Conservation (phyloP, 768 basidiomycete genomes). For the Leccinum variicolor region DNA sequence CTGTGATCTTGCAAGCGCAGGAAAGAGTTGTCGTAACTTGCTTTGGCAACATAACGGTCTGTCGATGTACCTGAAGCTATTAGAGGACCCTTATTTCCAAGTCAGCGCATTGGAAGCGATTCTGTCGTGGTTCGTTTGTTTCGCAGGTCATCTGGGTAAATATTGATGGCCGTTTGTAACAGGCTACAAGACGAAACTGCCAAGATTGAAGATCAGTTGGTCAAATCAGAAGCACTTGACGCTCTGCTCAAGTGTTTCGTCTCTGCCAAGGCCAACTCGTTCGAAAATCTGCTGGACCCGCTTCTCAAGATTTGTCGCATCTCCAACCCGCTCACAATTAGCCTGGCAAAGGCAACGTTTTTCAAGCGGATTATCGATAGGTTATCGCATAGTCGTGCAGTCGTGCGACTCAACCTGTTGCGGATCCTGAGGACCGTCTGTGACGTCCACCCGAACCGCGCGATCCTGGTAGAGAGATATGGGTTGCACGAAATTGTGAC, state of each 20-base stretch:
- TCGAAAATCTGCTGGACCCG: conserved; percentile 89
- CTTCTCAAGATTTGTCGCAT: conserved; percentile 89
- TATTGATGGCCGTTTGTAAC: conserved; percentile 2
- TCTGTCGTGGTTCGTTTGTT: conserved; percentile 68
- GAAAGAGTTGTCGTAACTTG: conserved; percentile 85
- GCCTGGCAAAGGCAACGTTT: conserved; percentile 77
- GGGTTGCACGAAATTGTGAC: conserved; percentile 80
- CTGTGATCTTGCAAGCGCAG: conserved; percentile 93
- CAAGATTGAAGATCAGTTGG: conserved; percentile 85
- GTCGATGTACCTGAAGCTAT: conserved; percentile 67
- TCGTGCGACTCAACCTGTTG: conserved; percentile 87
- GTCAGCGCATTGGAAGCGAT: conserved; percentile 90
- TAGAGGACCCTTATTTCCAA: conserved; percentile 89
- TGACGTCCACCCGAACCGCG: conserved; percentile 85
- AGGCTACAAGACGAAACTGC: conserved; percentile 96
- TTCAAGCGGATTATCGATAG: conserved; percentile 86
- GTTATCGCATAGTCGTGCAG: conserved; percentile 69
- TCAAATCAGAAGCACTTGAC: conserved; percentile 62
- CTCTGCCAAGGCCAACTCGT: conserved; percentile 81
- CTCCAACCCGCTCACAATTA: conserved; percentile 69
- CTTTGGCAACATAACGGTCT: conserved; percentile 96
- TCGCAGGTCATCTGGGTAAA: neutral
- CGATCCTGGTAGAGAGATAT: conserved; percentile 77
- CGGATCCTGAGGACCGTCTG: conserved; percentile 82
- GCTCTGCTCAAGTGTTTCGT: conserved; percentile 77